Percentiles rank a stretch among this genome's conserved stretches.
phyloP scores from a whole-genome alignment of 306 rosid genomes.

The Cicer cuneatum region DNA sequence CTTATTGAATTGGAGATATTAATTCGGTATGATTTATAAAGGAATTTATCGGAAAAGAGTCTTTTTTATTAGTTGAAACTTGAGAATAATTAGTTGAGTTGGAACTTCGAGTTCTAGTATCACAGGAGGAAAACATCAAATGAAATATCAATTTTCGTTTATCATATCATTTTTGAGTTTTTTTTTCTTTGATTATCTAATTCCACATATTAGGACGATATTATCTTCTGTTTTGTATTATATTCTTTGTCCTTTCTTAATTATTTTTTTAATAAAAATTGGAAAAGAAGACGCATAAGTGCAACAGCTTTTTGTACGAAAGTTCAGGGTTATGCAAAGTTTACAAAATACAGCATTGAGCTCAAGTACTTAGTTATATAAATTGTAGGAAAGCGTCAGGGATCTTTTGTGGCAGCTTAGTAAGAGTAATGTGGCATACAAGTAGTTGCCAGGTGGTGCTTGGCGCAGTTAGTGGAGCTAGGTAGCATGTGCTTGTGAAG shows the following conservation, averaged over 20 bases:
- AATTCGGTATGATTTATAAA: background rate
- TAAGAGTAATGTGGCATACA: background rate
- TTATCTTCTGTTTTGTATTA: background rate
- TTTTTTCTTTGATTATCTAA: constrained; percentile 6
- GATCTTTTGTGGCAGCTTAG: constrained; percentile 26
- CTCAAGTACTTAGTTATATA: constrained; percentile 2
- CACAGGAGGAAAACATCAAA: constrained; percentile 7
- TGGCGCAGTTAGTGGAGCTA: too few relatives aligned
- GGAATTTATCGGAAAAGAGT: background rate
- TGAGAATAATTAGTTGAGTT: constrained; percentile 14
- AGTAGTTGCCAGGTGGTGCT: too few relatives aligned
- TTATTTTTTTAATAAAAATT: background rate
- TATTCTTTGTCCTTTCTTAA: constrained; percentile 24
- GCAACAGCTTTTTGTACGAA: background rate
- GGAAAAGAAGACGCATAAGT: background rate
- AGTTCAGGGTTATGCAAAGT: background rate
- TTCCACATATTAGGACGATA: background rate
- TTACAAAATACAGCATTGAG: background rate
- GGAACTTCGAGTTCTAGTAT: constrained; percentile 1
- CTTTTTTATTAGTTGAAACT: constrained; percentile 1
- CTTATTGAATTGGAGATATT: constrained; percentile 22
- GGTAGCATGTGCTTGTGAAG: constrained; percentile 17
- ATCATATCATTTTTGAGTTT: constrained; percentile 7
- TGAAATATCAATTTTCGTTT: constrained; percentile 10
- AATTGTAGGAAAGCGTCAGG: constrained; percentile 12